Base-by-base conservation (phyloP, 768 basidiomycete species). In the Pleurotus cornucopiae region DNA sequence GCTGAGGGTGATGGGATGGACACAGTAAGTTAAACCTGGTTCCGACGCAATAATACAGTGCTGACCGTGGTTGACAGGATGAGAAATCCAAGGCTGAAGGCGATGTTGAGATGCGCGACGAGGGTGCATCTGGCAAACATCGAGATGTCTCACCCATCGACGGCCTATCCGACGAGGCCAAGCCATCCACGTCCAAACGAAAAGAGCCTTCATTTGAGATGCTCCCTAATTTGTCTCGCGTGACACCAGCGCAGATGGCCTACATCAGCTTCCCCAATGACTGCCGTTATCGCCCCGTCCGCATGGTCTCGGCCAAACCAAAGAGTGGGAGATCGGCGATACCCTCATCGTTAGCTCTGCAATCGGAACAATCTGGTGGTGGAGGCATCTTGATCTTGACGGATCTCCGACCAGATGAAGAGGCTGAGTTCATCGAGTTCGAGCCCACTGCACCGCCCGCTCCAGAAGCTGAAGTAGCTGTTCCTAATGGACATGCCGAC, bases 181-280 rank as follows among this genome's bases (percentile, higher is more conserved):
- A 75, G 61, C 57, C 71, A 57, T 61, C 70, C 13, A 55, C n/a
- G 6, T 37, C 49, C 14, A 76, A 77, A 62, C 84, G 84, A 64
- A 91, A 86, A 68, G 97, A 99, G 65, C 85, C 91, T 1, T 71
- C 80, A 2, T 88, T 77, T 11, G 93, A 97, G 72, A 79, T 73
- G 57, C 75, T 91, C 9, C 74, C 84, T 18, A 99, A 99, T 75
- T 88, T 98, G 66, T 89, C 93, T 16, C 87, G 97, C 48, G 95
- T 98, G 18, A 92, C 90, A 2, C 91, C 95, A 16, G 84, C 87
- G 0, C 97, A 99, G 67, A 74, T 96, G 23, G 73, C 82, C n/a
- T 83, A 89, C 70, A 82, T 98, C 65, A 79, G 83, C 46, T 96
- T 98, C 81, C 85, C 92, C 0, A 58, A 75, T 9, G 84, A 87